Conservation (phyloP, 2,329 filamentous ascomycete genomes). For the Colletotrichum tabaci region DNA sequence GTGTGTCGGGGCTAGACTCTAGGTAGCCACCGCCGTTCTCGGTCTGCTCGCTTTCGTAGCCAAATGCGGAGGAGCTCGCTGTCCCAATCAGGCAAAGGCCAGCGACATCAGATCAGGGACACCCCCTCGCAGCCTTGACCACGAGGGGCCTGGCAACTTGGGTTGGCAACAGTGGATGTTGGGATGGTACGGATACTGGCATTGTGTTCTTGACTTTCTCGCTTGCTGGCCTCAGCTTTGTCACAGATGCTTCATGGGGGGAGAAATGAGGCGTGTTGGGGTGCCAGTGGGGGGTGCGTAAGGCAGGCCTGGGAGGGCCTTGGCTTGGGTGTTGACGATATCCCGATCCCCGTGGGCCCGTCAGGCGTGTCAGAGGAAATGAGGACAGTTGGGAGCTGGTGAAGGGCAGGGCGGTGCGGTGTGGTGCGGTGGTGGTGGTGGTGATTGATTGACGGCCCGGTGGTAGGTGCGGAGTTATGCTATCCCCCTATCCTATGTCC, state of each 20-base stretch:
- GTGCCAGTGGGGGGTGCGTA: not conserved
- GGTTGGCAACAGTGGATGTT: constrained; percentile 33
- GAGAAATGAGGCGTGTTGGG: no score
- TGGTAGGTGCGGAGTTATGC: constrained; percentile 40
- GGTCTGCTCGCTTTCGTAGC: constrained; percentile 18
- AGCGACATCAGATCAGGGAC: constrained; percentile 9
- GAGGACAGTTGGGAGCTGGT: constrained; percentile 9
- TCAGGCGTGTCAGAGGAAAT: constrained; percentile 19
- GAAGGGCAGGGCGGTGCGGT: not conserved
- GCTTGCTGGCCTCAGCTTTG: constrained; percentile 29
- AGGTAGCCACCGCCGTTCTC: constrained; percentile 36
- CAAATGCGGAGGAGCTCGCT: not conserved
- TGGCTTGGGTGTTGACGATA: constrained; percentile 5
- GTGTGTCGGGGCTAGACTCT: constrained; percentile 4
- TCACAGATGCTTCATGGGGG: constrained; percentile 16
- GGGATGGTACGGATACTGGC: constrained; percentile 20
- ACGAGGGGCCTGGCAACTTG: not conserved
- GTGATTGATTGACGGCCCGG: constrained; percentile 12
- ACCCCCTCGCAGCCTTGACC: not conserved
- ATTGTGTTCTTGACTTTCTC: constrained; percentile 21
- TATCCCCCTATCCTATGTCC: constrained; percentile 26
- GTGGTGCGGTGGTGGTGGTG: constrained; percentile 6
- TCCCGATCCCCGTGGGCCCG: no score
- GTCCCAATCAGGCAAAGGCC: not conserved
- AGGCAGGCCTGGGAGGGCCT: not conserved